These are phyloP conservation scores for Agapanthus africanus DNA, from an alignment of 106 monocot species.

Conservation along the genomic window DNA sequence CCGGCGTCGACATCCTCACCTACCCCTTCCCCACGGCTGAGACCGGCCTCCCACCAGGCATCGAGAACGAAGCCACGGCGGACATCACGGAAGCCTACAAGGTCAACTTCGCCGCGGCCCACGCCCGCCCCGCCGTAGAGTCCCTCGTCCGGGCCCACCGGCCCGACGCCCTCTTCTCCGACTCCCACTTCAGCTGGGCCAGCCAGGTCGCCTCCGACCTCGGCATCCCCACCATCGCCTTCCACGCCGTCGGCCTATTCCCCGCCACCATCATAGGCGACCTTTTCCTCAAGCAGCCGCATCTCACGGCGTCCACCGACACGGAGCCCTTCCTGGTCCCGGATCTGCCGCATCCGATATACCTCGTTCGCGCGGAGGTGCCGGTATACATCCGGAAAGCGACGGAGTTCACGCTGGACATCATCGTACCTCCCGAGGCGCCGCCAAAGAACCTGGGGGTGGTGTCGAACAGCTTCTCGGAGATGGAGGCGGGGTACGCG, in stretches of 20 bases:
- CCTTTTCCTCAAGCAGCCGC: not conserved
- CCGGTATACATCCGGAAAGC: not conserved
- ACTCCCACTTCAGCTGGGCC: slow-evolving; percentile 22
- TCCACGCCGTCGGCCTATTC: slow-evolving; percentile 23
- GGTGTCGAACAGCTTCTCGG: not conserved
- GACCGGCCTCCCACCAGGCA: slow-evolving; percentile 11
- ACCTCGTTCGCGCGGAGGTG: slow-evolving; percentile 18
- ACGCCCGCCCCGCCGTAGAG: slow-evolving; percentile 18
- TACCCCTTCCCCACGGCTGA: slow-evolving; percentile 31
- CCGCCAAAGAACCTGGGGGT: not conserved
- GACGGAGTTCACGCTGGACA: not conserved
- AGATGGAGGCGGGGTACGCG: slow-evolving; percentile 23
- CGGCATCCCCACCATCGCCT: slow-evolving; percentile 27
- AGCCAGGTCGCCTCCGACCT: slow-evolving; percentile 9
- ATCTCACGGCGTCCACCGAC: not conserved
- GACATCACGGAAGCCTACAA: not conserved
- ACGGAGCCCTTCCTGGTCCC: slow-evolving; percentile 16
- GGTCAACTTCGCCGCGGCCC: not conserved
- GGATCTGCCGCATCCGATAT: slow-evolving; percentile 26
- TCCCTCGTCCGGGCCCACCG: not conserved
- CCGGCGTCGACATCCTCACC: slow-evolving; percentile 10
- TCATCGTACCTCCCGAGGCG: not conserved
- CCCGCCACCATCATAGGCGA: not conserved
- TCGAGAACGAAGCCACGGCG: slow-evolving; percentile 11
- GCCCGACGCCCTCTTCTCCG: slow-evolving; percentile 28